Percentiles rank a stretch among this genome's conserved stretches.
These are phyloP conservation scores for Parascedosporium putredinis DNA, from an alignment of 2,329 filamentous ascomycete genomes.

Conservation along the genomic window DNA sequence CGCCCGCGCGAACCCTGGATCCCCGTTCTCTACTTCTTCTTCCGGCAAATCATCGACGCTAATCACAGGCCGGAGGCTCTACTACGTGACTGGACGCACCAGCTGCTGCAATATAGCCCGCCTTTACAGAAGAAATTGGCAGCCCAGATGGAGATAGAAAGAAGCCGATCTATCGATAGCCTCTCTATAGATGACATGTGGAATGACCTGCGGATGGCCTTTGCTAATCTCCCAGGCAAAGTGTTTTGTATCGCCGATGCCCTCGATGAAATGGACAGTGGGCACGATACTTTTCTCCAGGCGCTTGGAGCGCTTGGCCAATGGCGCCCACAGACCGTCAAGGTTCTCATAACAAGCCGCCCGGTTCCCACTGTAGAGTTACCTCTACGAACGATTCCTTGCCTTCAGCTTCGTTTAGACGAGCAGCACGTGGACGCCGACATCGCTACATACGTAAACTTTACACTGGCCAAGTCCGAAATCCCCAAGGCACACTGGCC, in stretches of 20 bases:
- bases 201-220: slow-evolving; percentile 17
- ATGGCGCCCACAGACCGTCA: slow-evolving; percentile 22
- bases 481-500: slow-evolving; percentile 13
- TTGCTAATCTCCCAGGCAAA: slow-evolving; percentile 13
- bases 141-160: slow-evolving; percentile 10
- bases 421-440: slow-evolving; percentile 26
- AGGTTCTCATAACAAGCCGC: slow-evolving; percentile 33
- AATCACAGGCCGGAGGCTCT: slow-evolving; percentile 21
- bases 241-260: slow-evolving; percentile 32
- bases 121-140: slow-evolving; percentile 18
- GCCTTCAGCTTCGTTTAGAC: slow-evolving; percentile 24
- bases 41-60: slow-evolving; percentile 26
- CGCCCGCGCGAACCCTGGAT: slow-evolving; percentile 9
- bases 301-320: slow-evolving; percentile 21
- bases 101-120: slow-evolving; percentile 20
- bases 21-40: slow-evolving; percentile 28
- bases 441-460: slow-evolving; percentile 25
- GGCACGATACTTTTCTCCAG: slow-evolving; percentile 23
- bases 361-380: slow-evolving; percentile 21
- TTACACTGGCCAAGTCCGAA: slow-evolving; percentile 10
- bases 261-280: slow-evolving; percentile 36
- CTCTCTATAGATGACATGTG: slow-evolving; percentile 18
- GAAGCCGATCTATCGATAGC: slow-evolving; percentile 3
- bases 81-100: slow-evolving; percentile 24
- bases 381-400: slow-evolving; percentile 16